phyloP scores from a whole-genome alignment of 2,329 filamentous ascomycete genomes.

The Epichloe baconii region DNA sequence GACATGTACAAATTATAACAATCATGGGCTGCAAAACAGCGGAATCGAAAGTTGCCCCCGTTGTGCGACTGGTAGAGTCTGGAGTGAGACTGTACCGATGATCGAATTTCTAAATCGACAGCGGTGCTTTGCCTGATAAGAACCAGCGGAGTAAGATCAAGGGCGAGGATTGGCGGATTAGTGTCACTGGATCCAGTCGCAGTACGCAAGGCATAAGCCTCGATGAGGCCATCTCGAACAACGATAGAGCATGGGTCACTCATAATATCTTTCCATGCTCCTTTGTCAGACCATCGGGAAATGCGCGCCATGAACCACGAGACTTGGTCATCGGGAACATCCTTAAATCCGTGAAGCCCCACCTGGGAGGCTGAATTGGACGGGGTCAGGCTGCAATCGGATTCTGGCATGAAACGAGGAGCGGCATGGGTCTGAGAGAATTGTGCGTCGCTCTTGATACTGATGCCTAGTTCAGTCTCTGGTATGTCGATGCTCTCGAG shows the following conservation, averaged over 20 bases:
- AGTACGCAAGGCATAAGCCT: conserved; percentile 34
- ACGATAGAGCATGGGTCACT: conserved; percentile 39
- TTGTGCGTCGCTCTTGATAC: conserved; percentile 29
- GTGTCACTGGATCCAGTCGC: conserved; percentile 17
- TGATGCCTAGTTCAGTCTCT: conserved; percentile 44
- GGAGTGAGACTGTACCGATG: conserved; percentile 62
- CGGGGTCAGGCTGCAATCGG: conserved; percentile 54
- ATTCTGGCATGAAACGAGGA: conserved; percentile 28
- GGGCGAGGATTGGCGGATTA: conserved; percentile 43
- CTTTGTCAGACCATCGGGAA: conserved; percentile 50
- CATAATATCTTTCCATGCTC: conserved; percentile 46
- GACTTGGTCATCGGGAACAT: conserved; percentile 26
- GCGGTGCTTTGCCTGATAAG: conserved; percentile 82
- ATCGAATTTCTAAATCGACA: conserved; percentile 87
- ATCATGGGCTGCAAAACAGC: conserved; percentile 62
- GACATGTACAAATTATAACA: conserved; percentile 73
- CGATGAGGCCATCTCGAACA: conserved; percentile 45
- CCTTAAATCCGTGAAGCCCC: conserved; percentile 36
- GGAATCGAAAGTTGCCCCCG: conserved; percentile 74
- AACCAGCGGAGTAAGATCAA: conserved; percentile 85
- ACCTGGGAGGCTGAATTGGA: conserved; percentile 75
- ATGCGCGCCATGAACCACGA: conserved; percentile 39
- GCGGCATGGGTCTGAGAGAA: conserved; percentile 18
- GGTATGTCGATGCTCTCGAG: conserved; percentile 48
- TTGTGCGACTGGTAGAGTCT: conserved; percentile 51